Evolutionary conservation across 2,329 filamentous ascomycete genomes (phyloP).

Genomic region (Fragosphaeria purpurea): DNA sequence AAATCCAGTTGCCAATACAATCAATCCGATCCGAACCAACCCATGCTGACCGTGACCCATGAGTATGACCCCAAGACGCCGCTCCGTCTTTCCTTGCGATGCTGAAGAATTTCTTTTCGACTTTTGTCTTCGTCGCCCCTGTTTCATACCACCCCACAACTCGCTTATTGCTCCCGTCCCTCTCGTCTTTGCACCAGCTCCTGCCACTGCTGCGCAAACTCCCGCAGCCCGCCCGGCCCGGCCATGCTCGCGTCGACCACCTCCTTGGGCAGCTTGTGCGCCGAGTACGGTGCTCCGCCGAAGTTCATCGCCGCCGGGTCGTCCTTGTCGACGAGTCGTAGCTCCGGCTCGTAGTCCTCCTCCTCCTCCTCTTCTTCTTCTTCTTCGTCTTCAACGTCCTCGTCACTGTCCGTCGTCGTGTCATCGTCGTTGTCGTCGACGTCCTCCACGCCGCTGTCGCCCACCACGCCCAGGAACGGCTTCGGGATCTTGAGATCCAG

Average conservation of each 20-base stretch:
- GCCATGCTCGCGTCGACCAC: slow-evolving; percentile 64
- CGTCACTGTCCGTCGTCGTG: slow-evolving; percentile 23
- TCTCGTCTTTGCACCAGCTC: slow-evolving; percentile 30
- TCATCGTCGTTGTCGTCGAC: slow-evolving; percentile 17
- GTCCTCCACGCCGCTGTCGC: slow-evolving; percentile 15
- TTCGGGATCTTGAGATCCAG: slow-evolving; percentile 57
- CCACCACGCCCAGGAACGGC: slow-evolving; percentile 40
- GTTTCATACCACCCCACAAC: no score
- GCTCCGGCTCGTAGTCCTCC: slow-evolving; percentile 59
- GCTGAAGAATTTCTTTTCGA: no score
- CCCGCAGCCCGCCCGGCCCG: slow-evolving; percentile 66
- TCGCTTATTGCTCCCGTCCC: not conserved
- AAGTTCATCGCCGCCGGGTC: slow-evolving; percentile 82
- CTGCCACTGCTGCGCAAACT: slow-evolving; percentile 70
- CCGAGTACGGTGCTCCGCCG: slow-evolving; percentile 77
- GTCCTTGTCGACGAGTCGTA: slow-evolving; percentile 71
- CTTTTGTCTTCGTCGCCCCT: no score
- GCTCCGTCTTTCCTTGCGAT: no score
- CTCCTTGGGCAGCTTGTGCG: slow-evolving; percentile 89
- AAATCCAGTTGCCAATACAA: no score
- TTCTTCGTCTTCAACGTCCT: slow-evolving; percentile 17
- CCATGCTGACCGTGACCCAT: no score
- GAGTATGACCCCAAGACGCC: no score
- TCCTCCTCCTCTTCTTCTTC: slow-evolving; percentile 39
- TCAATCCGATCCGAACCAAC: no score